Percentiles rank a stretch among this genome's conserved stretches.
Conservation (phyloP, 2,329 filamentous ascomycete species). For the Fusarium odoratissimum region DNA sequence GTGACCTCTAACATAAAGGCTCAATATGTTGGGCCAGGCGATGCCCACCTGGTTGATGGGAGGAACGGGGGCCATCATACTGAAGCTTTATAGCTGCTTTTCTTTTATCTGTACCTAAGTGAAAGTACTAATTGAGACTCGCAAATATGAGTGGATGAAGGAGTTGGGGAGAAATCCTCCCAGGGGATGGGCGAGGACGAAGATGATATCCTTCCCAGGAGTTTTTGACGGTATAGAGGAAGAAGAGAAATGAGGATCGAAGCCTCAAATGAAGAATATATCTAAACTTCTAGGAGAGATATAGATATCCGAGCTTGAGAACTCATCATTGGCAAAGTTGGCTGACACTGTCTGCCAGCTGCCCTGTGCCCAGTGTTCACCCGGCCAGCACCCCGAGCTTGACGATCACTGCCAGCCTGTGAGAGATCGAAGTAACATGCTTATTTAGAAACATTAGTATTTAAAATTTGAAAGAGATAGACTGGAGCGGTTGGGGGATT, state of each 20-base stretch:
- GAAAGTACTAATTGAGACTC: background rate
- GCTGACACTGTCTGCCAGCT: constrained; percentile 27
- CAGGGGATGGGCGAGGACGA: background rate
- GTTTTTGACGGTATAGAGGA: background rate
- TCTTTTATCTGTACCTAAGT: background rate
- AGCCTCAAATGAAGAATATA: background rate
- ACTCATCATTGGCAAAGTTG: constrained; percentile 7
- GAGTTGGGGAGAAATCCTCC: background rate
- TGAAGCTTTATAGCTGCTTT: background rate
- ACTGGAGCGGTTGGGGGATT: background rate
- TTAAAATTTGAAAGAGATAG: background rate
- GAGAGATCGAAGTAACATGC: background rate
- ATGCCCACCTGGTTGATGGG: background rate
- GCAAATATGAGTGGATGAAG: background rate
- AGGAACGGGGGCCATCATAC: background rate
- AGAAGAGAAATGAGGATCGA: background rate
- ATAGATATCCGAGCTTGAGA: background rate
- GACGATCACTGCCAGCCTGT: background rate
- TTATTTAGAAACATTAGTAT: background rate
- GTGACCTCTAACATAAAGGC: background rate
- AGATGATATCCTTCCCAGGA: background rate
- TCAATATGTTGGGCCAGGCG: background rate
- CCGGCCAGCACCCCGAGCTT: background rate
- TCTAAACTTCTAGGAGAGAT: too few relatives aligned
- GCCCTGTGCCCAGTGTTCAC: background rate